A percentile compares a stretch with the other conserved stretches of the same genome.
phyloP scores from a whole-genome alignment of 441 rosid genomes.

The Brassica balearica region DNA sequence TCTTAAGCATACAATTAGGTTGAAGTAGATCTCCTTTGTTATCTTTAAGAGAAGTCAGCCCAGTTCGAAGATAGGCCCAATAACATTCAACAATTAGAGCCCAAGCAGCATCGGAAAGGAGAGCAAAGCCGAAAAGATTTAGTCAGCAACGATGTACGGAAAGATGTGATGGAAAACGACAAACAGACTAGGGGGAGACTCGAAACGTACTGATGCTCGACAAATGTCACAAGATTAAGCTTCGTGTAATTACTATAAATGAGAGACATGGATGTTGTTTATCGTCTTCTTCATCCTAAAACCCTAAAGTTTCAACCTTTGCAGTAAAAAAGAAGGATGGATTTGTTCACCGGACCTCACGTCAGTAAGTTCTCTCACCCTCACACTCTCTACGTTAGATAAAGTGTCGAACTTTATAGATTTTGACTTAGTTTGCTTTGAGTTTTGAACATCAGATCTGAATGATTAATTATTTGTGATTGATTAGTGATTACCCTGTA shows the following conservation, averaged over 20 bases:
- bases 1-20: no score
- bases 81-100: no score
- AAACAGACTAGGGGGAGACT: conserved; percentile 2
- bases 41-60: no score
- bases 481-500: no score
- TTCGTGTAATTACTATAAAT: not conserved
- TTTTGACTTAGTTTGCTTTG: not conserved
- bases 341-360: not conserved
- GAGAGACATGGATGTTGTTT: not conserved
- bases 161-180: no score
- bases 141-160: no score
- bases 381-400: no score
- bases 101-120: no score
- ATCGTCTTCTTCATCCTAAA: not conserved
- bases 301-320: not conserved
- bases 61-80: no score
- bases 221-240: not conserved
- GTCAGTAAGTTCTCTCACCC: not conserved
- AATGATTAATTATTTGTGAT: no score
- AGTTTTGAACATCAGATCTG: not conserved
- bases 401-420: not conserved
- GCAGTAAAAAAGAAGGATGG: not conserved
- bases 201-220: conserved; percentile 20
- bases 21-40: no score
- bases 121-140: no score